Evolutionary conservation across 2,329 filamentous ascomycete species (phyloP), one percentile per base, ranked within the genome.

Genomic region (Fusarium euwallaceae): DNA sequence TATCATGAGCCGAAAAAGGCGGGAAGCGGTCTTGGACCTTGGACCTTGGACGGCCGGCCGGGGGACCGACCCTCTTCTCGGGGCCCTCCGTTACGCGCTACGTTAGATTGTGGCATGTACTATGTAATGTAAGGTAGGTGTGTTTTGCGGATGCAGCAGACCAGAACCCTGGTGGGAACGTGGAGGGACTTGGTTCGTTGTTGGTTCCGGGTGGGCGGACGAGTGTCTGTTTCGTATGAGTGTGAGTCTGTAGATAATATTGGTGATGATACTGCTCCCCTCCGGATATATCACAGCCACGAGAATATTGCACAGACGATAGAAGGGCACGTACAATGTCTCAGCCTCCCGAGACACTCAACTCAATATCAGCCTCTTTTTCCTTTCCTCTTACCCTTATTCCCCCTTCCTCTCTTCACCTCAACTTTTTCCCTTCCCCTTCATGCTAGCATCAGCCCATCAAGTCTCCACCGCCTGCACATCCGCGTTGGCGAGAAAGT

Each of bases 141-240:
- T 74, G 61, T 68, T 61, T 67, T 63, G 67, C 56, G 16, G 61
- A 64, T 55, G 61, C 61, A 56, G 61, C 61, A 56, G 58, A 64
- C 55, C 14, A 29, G n/a, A 27, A 53, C 63, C 65, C 61, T 56
- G 55, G 65, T 36, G 62, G 59, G 66, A 63, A 76, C 73, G 75
- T 78, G 75, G 67, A 74, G 16, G 63, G 61, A 66, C 65, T 64
- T 75, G 75, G 73, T 73, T 76, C 66, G 71, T 68, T 65, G 71
- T 68, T 65, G 62, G 34, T 60, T 59, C 39, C 24, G 22, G 41
- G 48, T 53, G 48, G 48, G 24, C 48, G 48, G 48, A 17, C 24
- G 48, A 53, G 24, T 32, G 24, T n/a, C 10, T 32, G 29, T 4
- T 53, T 53, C 48, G 17, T 53, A n/a, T 11, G 45, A 22, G 22